phyloP scores from a whole-genome alignment of 176 grass and related monocot genomes.

The Elymus sibiricus region DNA sequence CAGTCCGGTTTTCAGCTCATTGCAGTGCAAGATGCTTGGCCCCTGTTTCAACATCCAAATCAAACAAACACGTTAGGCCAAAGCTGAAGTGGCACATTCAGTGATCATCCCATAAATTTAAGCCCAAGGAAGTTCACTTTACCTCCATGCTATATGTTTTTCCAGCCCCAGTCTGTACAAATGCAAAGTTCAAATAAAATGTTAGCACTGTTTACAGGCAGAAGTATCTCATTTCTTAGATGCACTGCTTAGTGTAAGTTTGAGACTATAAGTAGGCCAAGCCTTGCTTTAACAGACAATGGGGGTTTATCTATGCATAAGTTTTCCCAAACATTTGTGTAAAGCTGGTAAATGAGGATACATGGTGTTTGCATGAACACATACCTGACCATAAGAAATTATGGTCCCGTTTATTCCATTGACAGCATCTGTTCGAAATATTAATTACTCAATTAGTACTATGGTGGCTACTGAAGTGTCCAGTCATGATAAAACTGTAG shows the following conservation, averaged over 20 bases:
- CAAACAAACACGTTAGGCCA: slow-evolving; percentile 1
- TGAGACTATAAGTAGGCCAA: not conserved
- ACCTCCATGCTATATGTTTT: slow-evolving; percentile 94
- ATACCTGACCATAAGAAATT: slow-evolving; percentile 84
- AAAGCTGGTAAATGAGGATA: not conserved
- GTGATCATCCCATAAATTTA: slow-evolving; percentile 20
- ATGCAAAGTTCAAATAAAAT: slow-evolving; percentile 18
- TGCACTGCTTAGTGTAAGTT: slow-evolving; percentile 2
- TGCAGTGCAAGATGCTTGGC: slow-evolving; percentile 70
- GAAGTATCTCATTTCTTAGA: slow-evolving; percentile 2
- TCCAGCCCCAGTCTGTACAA: slow-evolving; percentile 72
- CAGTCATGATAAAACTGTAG: not conserved
- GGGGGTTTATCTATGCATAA: not conserved
- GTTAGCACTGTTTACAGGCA: slow-evolving; percentile 2
- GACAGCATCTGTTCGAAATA: slow-evolving; percentile 46
- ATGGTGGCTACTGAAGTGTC: not conserved
- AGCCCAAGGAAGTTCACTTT: slow-evolving; percentile 12
- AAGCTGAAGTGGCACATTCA: not conserved
- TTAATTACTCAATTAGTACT: not conserved
- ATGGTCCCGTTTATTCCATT: slow-evolving; percentile 73
- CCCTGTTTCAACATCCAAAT: slow-evolving; percentile 47
- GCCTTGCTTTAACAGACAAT: not conserved
- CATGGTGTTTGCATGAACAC: slow-evolving; percentile 7
- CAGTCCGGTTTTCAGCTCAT: slow-evolving; percentile 64
- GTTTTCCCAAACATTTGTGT: not conserved